Evolutionary conservation across 2,329 filamentous ascomycete species (phyloP).

Genomic region (Arthrobotrys iridis): DNA sequence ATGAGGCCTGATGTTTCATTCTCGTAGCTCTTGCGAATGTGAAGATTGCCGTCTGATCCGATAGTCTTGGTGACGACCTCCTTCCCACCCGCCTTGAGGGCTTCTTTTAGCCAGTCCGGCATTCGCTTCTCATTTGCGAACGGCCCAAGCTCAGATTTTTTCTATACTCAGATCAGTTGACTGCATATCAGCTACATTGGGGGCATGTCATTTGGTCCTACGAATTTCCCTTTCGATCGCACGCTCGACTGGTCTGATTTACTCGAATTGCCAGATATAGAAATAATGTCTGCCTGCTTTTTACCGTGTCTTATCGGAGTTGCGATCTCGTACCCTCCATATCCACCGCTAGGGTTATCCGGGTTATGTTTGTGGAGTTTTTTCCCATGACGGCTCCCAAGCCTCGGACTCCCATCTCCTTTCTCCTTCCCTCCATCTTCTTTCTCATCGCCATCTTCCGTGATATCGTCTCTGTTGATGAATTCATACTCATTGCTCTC

Average conservation of each 20-base stretch:
- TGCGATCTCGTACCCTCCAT: conserved; percentile 29
- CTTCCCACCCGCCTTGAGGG: conserved; percentile 71
- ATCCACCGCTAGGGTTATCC: neutral
- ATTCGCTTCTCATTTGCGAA: conserved; percentile 78
- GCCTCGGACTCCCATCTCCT: neutral
- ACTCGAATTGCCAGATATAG: neutral
- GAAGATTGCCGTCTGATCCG: conserved; percentile 10
- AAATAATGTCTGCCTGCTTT: neutral
- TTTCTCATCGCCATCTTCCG: conserved; percentile 22
- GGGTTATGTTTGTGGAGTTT: conserved; percentile 39
- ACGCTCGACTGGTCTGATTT: neutral
- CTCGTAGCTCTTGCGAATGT: conserved; percentile 62
- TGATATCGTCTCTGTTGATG: conserved; percentile 28
- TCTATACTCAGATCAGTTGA: conserved; percentile 26
- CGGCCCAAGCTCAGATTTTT: conserved; percentile 73
- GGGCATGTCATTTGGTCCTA: neutral
- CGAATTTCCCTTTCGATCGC: conserved; percentile 21
- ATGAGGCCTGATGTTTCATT: conserved; percentile 69
- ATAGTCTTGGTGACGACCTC: conserved; percentile 59
- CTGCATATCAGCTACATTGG: too few relatives aligned
- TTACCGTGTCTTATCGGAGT: neutral
- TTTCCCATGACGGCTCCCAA: conserved; percentile 16
- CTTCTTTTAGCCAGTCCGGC: conserved; percentile 73
- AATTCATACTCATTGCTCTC: conserved; percentile 45
- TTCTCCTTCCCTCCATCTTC: neutral